Evolutionary conservation across 768 basidiomycete species (phyloP).

Genomic region (Lactarius deliciosus): DNA sequence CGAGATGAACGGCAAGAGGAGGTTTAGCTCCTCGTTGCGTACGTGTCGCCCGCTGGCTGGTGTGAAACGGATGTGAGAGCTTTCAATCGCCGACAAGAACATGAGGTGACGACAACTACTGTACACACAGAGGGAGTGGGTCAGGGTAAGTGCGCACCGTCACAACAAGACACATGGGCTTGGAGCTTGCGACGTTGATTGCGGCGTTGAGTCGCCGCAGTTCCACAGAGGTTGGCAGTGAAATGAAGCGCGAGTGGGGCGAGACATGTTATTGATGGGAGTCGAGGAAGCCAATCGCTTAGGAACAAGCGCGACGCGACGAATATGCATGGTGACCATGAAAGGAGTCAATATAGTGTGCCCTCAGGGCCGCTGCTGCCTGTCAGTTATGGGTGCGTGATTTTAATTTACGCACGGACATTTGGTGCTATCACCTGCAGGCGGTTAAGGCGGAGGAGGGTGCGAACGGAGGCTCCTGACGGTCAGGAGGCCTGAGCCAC

Average conservation of each 20-base stretch:
- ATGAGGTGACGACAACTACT: constrained; percentile 16
- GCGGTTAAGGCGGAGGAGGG: constrained; percentile 8
- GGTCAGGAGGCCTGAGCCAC: constrained; percentile 18
- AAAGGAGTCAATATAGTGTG: constrained; percentile 20
- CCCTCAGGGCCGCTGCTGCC: constrained; percentile 24
- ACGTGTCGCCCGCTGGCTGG: constrained; percentile 19
- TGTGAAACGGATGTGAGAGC: constrained; percentile 23
- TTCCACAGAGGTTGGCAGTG: constrained; percentile 16
- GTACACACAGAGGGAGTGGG: constrained; percentile 14
- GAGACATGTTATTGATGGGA: constrained; percentile 10
- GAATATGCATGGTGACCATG: constrained; percentile 27
- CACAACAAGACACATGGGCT: constrained; percentile 13
- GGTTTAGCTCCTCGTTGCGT: constrained; percentile 27
- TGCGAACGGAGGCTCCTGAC: constrained; percentile 25
- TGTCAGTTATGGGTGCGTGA: constrained; percentile 22
- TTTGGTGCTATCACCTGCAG: constrained; percentile 29
- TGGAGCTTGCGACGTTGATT: constrained; percentile 15
- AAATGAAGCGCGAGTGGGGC: constrained; percentile 22
- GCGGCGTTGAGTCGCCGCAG: constrained; percentile 23
- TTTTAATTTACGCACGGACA: constrained; percentile 29
- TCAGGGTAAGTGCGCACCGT: constrained; percentile 16
- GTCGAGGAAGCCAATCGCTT: constrained; percentile 21
- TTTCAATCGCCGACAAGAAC: constrained; percentile 24
- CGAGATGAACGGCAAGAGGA: constrained; percentile 21
- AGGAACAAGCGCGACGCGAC: constrained; percentile 29